Base-by-base conservation (phyloP, 345 rosid genomes). In the Salix koriyanagi region DNA sequence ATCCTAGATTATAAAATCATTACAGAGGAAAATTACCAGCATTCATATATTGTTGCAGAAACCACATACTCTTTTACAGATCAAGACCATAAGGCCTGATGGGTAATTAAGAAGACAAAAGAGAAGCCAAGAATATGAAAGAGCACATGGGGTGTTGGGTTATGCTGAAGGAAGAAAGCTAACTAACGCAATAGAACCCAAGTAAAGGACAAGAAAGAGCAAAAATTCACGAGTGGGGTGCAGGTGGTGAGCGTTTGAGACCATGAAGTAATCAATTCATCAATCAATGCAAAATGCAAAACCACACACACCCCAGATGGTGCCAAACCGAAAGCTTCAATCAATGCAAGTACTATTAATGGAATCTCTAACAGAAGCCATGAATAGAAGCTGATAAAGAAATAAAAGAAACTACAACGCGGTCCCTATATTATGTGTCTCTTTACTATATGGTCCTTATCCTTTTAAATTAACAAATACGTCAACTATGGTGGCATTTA, bases 291-390 rank as follows among this genome's bases (percentile, higher is more conserved):
- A 30, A 62, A 65, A 3, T 23, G 70, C 21, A 25, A 61, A 28
- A 61, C n/a, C 80, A 50, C 44, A 23, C 64, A 34, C 50, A 25
- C n/a, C 25, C 52, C 50, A 56, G 26, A 21, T n/a, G 62, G 23
- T n/a, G 28, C 26, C 66, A 50, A 78, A 65, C 76, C 76, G 80
- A 65, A 21, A 37, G 80, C 67, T 73, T 60, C 56, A 72, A 78
- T 65, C 73, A 78, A 77, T 61, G 70, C 48, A 72, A 32, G 39
- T 5, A 32, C 19, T 50, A 19, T 14, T 58, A 3, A 18, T 37
- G 54, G 46, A 15, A 42, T 42, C 41, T 54, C 34, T 70, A 56
- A 68, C 72, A 65, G 66, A 16, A 60, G 11, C 14, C 37, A 8
- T 62, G 36, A 44, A 70, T 26, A 10, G 32, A 74, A 18, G 75